Evolutionary conservation across 2,329 filamentous ascomycete genomes (phyloP).

Genomic region (Aspergillus felis): DNA sequence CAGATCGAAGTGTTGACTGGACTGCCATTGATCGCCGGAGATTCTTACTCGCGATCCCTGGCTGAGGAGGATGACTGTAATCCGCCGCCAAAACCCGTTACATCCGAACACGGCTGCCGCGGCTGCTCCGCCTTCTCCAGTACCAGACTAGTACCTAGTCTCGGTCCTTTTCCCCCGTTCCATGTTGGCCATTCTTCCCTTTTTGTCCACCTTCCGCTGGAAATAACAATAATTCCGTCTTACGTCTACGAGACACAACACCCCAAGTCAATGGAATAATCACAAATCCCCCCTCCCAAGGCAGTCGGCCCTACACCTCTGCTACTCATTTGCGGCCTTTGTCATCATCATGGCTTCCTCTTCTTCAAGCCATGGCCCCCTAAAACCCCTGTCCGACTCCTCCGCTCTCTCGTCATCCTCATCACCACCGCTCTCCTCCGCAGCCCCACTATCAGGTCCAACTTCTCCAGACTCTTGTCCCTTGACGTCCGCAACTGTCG

Average conservation of each 20-base stretch:
- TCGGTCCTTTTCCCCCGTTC: neutral
- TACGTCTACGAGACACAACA: neutral
- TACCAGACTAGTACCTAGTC: neutral
- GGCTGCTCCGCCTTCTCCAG: neutral
- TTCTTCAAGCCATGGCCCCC: slow-evolving; percentile 11
- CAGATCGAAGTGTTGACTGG: neutral
- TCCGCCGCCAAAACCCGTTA: slow-evolving; percentile 21
- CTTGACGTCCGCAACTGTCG: slow-evolving; percentile 24
- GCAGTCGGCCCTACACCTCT: neutral
- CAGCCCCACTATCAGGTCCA: slow-evolving; percentile 17
- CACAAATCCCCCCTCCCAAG: neutral
- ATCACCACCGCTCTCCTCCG: slow-evolving; percentile 19
- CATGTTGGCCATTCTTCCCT: neutral
- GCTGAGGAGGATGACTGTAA: neutral
- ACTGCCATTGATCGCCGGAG: too few species aligned
- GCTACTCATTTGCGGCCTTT: neutral
- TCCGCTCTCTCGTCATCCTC: slow-evolving; percentile 18
- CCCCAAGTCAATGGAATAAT: neutral
- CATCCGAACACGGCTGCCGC: slow-evolving; percentile 22
- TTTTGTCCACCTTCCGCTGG: neutral
- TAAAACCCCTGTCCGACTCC: slow-evolving; percentile 11
- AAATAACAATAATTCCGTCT: neutral
- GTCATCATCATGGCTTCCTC: slow-evolving; percentile 17
- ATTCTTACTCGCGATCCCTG: neutral
- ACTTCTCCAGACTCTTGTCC: slow-evolving; percentile 15